These are phyloP conservation scores for Parachlorella kessleri DNA, from an alignment of 139 green algal species.

Conservation along the genomic window DNA sequence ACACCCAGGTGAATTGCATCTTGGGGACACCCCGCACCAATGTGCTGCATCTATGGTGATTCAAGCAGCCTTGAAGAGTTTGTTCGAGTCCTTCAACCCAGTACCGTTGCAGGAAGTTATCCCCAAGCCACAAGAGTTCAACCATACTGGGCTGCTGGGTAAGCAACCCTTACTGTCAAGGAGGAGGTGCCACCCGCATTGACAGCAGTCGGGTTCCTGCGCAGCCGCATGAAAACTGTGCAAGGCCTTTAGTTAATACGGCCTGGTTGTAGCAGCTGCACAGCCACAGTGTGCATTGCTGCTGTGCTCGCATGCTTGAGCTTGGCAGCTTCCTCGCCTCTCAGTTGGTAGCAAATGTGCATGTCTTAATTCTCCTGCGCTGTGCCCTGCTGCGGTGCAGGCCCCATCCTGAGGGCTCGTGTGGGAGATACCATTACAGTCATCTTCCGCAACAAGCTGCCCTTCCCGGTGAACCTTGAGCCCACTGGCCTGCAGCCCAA, in stretches of 20 bases:
- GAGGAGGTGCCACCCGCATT: neutral
- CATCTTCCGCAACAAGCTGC: slow-evolving; percentile 42
- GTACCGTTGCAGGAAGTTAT: neutral
- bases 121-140: neutral
- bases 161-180: neutral
- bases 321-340: neutral
- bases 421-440: slow-evolving; percentile 42
- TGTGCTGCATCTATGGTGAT: neutral
- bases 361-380: neutral
- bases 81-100: neutral
- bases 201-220: neutral
- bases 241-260: neutral
- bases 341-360: neutral
- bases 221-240: neutral
- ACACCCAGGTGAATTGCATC: neutral
- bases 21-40: neutral
- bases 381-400: neutral
- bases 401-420: slow-evolving; percentile 15
- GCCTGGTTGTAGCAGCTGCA: neutral
- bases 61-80: neutral
- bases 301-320: neutral
- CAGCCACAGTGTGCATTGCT: neutral
- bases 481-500: slow-evolving; percentile 20
- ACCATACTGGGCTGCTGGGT: neutral
- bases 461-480: slow-evolving; percentile 28